phyloP scores from a whole-genome alignment of 306 rosid genomes.

The Quercus glauca region DNA sequence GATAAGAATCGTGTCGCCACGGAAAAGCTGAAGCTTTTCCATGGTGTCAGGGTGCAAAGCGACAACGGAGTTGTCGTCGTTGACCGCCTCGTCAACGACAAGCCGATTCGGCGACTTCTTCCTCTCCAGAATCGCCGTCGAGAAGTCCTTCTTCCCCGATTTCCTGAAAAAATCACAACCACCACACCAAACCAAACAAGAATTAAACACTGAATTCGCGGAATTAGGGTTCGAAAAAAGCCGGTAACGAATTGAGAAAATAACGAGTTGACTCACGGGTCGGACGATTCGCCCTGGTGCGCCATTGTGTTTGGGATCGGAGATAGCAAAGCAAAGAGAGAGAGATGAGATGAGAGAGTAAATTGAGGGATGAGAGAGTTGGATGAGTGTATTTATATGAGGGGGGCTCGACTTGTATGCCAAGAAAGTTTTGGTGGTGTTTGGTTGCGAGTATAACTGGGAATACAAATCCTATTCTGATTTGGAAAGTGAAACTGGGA shows the following conservation, averaged over 20 bases:
- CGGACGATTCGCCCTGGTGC: slow-evolving; percentile 47
- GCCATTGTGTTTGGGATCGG: slow-evolving; percentile 27
- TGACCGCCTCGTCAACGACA: slow-evolving; percentile 47
- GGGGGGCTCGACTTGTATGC: too few species aligned
- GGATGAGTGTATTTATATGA: too few species aligned
- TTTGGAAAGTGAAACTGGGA: too few species aligned
- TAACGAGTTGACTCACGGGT: slow-evolving; percentile 39
- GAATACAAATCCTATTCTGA: too few species aligned
- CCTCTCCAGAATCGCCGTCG: slow-evolving; percentile 57
- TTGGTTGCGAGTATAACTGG: too few species aligned
- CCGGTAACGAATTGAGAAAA: background rate
- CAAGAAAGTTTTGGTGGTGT: too few species aligned
- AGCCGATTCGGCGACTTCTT: slow-evolving; percentile 55
- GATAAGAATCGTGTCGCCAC: slow-evolving; percentile 56
- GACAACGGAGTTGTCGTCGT: slow-evolving; percentile 56
- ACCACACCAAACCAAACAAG: background rate
- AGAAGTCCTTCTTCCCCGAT: slow-evolving; percentile 49
- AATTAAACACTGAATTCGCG: background rate
- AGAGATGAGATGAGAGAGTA: too few species aligned
- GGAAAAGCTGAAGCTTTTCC: slow-evolving; percentile 53
- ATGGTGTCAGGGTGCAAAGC: slow-evolving; percentile 45
- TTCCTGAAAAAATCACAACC: slow-evolving; percentile 21
- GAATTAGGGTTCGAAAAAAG: background rate
- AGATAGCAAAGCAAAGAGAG: background rate
- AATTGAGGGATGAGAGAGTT: too few species aligned